phyloP scores from a whole-genome alignment of 805 yeast species.

The Maudiozyma serrabonitensis region DNA sequence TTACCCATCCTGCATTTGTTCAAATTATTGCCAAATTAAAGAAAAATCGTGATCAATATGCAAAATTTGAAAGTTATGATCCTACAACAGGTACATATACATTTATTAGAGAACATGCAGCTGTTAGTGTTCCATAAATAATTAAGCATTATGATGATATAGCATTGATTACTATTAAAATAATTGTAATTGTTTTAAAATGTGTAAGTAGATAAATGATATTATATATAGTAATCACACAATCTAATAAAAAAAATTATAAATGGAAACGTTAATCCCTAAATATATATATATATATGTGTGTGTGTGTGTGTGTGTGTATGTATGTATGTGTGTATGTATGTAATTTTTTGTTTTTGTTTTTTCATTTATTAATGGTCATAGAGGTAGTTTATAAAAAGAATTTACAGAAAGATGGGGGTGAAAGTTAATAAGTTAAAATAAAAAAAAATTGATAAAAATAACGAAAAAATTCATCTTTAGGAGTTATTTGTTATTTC shows the following conservation, averaged over 20 bases:
- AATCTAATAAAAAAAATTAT: background rate
- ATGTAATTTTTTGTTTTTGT: background rate
- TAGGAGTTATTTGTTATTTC: too few species aligned
- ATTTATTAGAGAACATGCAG: conserved; percentile 31
- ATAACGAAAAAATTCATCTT: too few species aligned
- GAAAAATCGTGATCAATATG: conserved; percentile 31
- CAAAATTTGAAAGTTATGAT: conserved; percentile 68
- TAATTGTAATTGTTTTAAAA: background rate
- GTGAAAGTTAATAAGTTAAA: too few species aligned
- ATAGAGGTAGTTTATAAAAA: background rate
- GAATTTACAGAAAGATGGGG: too few species aligned
- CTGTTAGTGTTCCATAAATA: background rate
- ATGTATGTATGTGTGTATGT: too few species aligned
- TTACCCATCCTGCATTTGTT: conserved; percentile 59
- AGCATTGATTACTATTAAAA: background rate
- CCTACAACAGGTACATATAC: conserved; percentile 66
- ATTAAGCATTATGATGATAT: background rate
- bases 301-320: too few species aligned
- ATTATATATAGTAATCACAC: background rate
- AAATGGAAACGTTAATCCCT: background rate
- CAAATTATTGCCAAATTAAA: conserved; percentile 63
- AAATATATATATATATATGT: too few species aligned
- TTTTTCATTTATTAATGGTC: background rate
- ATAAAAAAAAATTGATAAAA: too few species aligned
- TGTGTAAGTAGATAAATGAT: background rate